phyloP scores from a whole-genome alignment of 768 basidiomycete species.

The Lentinula aciculospora region DNA sequence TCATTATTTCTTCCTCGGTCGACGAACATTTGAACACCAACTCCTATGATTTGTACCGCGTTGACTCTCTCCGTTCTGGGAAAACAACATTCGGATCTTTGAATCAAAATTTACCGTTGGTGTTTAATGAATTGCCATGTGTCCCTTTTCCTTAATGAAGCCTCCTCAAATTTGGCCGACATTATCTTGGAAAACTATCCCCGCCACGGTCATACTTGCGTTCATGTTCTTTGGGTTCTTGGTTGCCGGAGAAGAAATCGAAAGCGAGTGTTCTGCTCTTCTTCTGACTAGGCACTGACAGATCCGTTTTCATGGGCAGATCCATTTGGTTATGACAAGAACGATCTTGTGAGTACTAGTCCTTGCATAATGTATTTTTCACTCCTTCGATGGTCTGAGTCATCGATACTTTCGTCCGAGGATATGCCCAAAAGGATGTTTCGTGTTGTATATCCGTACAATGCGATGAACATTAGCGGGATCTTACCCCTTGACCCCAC shows the following conservation, averaged over 20 bases:
- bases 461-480: not conserved
- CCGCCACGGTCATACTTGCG: slow-evolving; percentile 28
- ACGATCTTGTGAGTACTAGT: slow-evolving; percentile 48
- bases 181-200: slow-evolving; percentile 35
- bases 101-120: not conserved
- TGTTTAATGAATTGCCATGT: not conserved
- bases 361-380: not conserved
- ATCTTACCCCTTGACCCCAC: not conserved
- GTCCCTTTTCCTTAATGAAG: slow-evolving; percentile 14
- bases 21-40: not conserved
- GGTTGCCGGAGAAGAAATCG: slow-evolving; percentile 71
- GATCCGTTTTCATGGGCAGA: no score
- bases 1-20: not conserved
- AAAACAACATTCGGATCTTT: not conserved
- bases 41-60: not conserved
- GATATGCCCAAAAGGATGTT: not conserved
- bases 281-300: slow-evolving; percentile 9
- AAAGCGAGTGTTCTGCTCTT: slow-evolving; percentile 39
- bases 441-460: not conserved
- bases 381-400: not conserved
- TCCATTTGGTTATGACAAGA: slow-evolving; percentile 67
- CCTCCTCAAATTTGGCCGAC: slow-evolving; percentile 36
- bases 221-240: slow-evolving; percentile 74
- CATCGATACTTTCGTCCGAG: not conserved
- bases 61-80: not conserved